Conservation (phyloP, 208 protist genomes). For the Polymyxa betae region DNA sequence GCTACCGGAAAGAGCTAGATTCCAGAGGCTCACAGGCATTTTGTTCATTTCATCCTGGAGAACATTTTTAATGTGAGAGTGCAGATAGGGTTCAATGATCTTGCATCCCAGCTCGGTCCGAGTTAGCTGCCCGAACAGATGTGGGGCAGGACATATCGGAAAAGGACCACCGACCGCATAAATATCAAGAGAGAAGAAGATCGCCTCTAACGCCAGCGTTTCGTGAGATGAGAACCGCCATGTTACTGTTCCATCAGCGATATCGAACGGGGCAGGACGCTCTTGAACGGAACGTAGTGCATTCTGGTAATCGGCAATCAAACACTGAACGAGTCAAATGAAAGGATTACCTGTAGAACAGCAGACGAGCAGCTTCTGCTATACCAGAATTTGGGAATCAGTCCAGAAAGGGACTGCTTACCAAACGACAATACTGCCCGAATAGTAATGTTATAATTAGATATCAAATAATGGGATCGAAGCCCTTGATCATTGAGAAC, state of each 20-base stretch:
- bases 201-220: background rate
- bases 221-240: background rate
- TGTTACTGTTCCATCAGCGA: background rate
- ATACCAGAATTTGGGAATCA: background rate
- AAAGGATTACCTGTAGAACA: background rate
- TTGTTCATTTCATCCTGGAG: background rate
- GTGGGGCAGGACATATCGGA: background rate
- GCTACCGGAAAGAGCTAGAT: background rate
- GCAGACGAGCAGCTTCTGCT: background rate
- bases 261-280: background rate
- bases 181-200: background rate
- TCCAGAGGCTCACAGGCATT: background rate
- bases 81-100: background rate
- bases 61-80: background rate
- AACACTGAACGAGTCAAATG: background rate
- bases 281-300: background rate
- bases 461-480: background rate
- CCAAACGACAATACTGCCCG: background rate
- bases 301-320: background rate
- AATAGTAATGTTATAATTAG: background rate
- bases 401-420: background rate
- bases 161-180: background rate
- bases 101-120: background rate
- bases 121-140: constrained; percentile 12
- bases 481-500: background rate